Percentiles rank a stretch among this genome's conserved stretches.
Evolutionary conservation across 768 basidiomycete genomes (phyloP).

Genomic region (Leucocoprinus leucothites): DNA sequence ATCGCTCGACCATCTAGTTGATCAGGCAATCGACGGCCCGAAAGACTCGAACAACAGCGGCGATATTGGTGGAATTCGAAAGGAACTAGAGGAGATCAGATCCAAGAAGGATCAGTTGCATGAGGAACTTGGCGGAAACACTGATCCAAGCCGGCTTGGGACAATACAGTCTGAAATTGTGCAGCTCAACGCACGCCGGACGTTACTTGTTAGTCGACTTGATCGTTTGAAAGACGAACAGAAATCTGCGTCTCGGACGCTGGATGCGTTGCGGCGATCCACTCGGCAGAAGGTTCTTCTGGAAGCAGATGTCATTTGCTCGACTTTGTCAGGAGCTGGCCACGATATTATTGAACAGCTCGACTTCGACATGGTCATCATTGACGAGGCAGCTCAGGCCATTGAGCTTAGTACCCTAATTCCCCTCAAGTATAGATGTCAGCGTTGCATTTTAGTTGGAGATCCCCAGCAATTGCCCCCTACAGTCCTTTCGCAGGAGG

Average conservation of each 20-base stretch:
- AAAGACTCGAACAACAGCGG: slow-evolving; percentile 19
- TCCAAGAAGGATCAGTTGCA: slow-evolving; percentile 51
- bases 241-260: slow-evolving; percentile 73
- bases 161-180: slow-evolving; percentile 70
- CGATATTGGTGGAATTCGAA: slow-evolving; percentile 55
- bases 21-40: slow-evolving; percentile 63
- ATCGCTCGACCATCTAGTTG: slow-evolving; percentile 83
- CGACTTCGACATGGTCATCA: slow-evolving; percentile 94
- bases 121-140: slow-evolving; percentile 52
- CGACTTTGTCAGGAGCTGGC: slow-evolving; percentile 90
- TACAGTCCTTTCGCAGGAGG: slow-evolving; percentile 57
- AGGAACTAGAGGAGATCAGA: slow-evolving; percentile 71
- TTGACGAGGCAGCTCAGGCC: slow-evolving; percentile 97
- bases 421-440: slow-evolving; percentile 84
- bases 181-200: slow-evolving; percentile 60
- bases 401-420: slow-evolving; percentile 95
- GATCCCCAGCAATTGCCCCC: slow-evolving; percentile 96
- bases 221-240: slow-evolving; percentile 82
- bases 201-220: slow-evolving; percentile 61
- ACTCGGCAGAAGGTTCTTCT: slow-evolving; percentile 72
- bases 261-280: slow-evolving; percentile 78
- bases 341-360: slow-evolving; percentile 80
- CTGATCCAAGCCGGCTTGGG: slow-evolving; percentile 53
- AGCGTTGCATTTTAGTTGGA: slow-evolving; percentile 91
- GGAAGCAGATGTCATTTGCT: slow-evolving; percentile 92